phyloP scores from a whole-genome alignment of 2,329 filamentous ascomycete species.

The Orbilia ellipsospora region DNA sequence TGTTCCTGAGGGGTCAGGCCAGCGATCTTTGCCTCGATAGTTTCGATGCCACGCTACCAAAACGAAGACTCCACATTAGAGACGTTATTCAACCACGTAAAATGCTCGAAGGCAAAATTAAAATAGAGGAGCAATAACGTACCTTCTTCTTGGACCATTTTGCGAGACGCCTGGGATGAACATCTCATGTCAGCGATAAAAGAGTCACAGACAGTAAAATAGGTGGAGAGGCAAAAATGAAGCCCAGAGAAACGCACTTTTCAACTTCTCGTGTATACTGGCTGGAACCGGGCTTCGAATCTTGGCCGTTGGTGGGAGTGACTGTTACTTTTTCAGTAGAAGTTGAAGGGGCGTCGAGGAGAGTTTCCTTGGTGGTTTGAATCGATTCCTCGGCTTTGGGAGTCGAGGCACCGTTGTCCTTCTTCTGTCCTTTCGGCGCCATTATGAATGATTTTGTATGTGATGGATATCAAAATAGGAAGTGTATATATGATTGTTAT shows the following conservation, averaged over 20 bases:
- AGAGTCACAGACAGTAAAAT: background rate
- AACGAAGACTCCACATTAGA: constrained; percentile 41
- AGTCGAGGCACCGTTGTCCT: constrained; percentile 44
- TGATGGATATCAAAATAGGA: constrained; percentile 16
- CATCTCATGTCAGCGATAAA: background rate
- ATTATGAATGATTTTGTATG: constrained; percentile 21
- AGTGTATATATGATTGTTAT: background rate
- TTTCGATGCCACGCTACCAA: constrained; percentile 57
- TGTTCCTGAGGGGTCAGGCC: constrained; percentile 58
- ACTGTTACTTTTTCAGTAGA: constrained; percentile 23
- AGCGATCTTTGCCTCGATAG: constrained; percentile 59
- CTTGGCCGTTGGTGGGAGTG: constrained; percentile 29
- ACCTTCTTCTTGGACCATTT: constrained; percentile 55
- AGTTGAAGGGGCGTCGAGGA: constrained; percentile 38
- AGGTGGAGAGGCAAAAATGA: background rate
- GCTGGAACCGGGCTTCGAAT: constrained; percentile 25
- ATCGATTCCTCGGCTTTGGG: constrained; percentile 46
- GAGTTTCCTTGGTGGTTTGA: constrained; percentile 33
- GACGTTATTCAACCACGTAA: background rate
- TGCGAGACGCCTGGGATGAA: constrained; percentile 35
- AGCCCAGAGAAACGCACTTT: constrained; percentile 23
- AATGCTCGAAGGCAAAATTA: background rate
- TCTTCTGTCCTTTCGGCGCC: constrained; percentile 42
- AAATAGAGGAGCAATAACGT: background rate
- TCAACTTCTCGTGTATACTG: constrained; percentile 46